Evolutionary conservation across 495 filamentous ascomycete genomes (phyloP), one percentile per base, ranked within the genome.

Genomic region (Xylaria cubensis): DNA sequence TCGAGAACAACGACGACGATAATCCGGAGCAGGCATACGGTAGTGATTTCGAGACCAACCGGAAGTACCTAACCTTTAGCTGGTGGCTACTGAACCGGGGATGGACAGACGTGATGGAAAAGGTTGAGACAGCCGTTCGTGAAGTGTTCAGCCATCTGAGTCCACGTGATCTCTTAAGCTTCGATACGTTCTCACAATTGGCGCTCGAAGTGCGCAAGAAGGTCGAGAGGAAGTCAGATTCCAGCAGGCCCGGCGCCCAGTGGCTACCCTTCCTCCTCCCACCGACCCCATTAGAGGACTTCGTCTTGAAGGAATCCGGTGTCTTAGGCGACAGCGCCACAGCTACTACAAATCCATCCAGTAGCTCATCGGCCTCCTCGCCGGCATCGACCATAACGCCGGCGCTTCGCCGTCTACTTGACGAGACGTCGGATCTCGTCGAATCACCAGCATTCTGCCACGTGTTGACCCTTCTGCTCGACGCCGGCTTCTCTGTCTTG

Each of bases 61-160:
- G 94, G 71, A 91, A 92, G 74, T 99, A 98, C 78, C 87, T 99
- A 46, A 94, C 94, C 64, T 97, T 98, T 81, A 95, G 92, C 78
- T 99, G 97, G 97, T 98, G 96, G 96, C 84, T 99, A 29, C 86
- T 99, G 53, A 94, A 98, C 82, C 89, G 90, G 48, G 96, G 96
- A 69, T 97, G 94, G 91, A 90, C 90, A 71, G 86, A 91, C 58
- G 82, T 98, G 68, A 91, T 92, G 89, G 84, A 88, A 68, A 91
- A 90, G 68, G 93, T 99, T 50, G 90, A 92, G 74, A 79, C 81
- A 2, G 92, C 93, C 1, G 96, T 98, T 26, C 91, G 90, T 73
- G 91, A 97, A 67, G 91, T 93, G 34, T 98, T 97, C 79, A 93
- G 93, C 1, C 83, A 90, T 64, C 83, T 97, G 48, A 94, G 92